Conservation (phyloP, 129 eudicot species). For the sunflower (Helianthus annuus) region HanXRQr2.0-SUNRISE NC_035436.2:172301147-172301646, state of each 20-base stretch:
- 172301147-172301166: not conserved
- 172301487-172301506: conserved; percentile 4
- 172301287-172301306: not conserved
- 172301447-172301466: conserved; percentile 60
- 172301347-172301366: not conserved
- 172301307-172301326: not conserved
- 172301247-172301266: not conserved
- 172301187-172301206: not conserved
- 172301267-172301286: not conserved
- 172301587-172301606: too few relatives aligned
- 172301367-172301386: conserved; percentile 41
- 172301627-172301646: too few relatives aligned
- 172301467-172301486: conserved; percentile 23
- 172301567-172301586: too few relatives aligned
- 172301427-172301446: conserved; percentile 93
- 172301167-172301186: not conserved
- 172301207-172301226: conserved; percentile 3
- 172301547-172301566: conserved; percentile 98
- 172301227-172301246: not conserved
- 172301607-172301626: too few relatives aligned
- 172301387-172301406: conserved; percentile 90
- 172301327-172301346: not conserved
- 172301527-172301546: conserved; percentile 82
- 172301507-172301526: conserved; percentile 19
- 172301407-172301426: conserved; percentile 96